These are phyloP conservation scores for Cafeteria roenbergensis DNA, from an alignment of 108 stramenopile genomes.

Conservation along the genomic window DNA sequence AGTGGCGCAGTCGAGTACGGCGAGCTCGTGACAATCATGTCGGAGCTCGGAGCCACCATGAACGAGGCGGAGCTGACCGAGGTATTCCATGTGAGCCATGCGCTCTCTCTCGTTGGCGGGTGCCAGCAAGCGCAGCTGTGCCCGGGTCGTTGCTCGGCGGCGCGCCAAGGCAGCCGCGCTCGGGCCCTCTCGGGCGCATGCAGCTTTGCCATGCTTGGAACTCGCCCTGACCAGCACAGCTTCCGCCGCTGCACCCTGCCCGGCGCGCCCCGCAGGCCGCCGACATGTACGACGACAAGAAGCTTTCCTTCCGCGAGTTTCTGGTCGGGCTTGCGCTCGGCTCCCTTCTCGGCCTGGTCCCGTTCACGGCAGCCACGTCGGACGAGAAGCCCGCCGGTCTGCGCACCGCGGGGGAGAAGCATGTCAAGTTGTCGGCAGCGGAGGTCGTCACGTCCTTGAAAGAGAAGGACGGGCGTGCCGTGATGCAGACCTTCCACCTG, in stretches of 20 bases:
- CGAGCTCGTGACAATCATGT: background rate
- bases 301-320: background rate
- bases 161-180: background rate
- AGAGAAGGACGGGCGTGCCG: background rate
- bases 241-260: background rate
- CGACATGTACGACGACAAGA: background rate
- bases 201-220: too few relatives aligned
- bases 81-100: background rate
- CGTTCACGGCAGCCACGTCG: background rate
- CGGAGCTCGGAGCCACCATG: conserved; percentile 1
- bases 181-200: too few relatives aligned
- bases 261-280: background rate
- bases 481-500: background rate
- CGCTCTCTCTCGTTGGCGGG: background rate
- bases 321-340: background rate
- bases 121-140: background rate
- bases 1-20: background rate
- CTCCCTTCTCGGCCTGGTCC: background rate
- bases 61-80: background rate
- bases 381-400: too few relatives aligned
- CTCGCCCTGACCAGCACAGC: background rate
- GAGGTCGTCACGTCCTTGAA: too few relatives aligned
- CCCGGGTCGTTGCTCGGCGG: too few relatives aligned
- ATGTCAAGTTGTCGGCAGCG: too few relatives aligned
- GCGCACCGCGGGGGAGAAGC: too few relatives aligned